phyloP scores from a whole-genome alignment of 306 rosid genomes.

The Crataegus laevigata region DNA sequence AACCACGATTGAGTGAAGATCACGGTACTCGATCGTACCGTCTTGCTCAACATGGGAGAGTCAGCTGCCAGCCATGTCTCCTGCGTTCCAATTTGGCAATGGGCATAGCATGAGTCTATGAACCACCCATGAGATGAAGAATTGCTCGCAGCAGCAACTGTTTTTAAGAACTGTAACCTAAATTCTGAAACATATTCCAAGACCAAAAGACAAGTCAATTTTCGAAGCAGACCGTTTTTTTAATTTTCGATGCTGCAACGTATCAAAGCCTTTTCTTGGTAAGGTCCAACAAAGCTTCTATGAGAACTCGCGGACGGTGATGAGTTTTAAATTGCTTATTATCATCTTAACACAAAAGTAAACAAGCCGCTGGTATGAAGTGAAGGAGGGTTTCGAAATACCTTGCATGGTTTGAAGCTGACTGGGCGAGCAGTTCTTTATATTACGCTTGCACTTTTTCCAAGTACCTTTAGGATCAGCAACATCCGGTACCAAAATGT shows the following conservation, averaged over 20 bases:
- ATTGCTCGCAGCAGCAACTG: constrained; percentile 32
- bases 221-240: too few relatives aligned
- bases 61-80: constrained; percentile 72
- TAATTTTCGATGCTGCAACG: too few relatives aligned
- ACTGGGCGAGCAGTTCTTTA: constrained; percentile 62
- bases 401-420: constrained; percentile 73
- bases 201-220: too few relatives aligned
- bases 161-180: constrained; percentile 58
- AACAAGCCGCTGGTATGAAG: too few relatives aligned
- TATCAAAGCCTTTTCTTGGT: too few relatives aligned
- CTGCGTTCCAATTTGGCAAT: constrained; percentile 90
- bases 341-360: too few relatives aligned
- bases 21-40: constrained; percentile 34
- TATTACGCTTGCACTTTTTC: constrained; percentile 75
- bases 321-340: too few relatives aligned
- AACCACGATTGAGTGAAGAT: too few relatives aligned
- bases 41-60: constrained; percentile 55
- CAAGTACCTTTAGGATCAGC: constrained; percentile 83
- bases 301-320: too few relatives aligned
- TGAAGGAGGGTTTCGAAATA: constrained; percentile 1
- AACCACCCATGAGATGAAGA: constrained; percentile 56
- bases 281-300: too few relatives aligned
- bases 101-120: constrained; percentile 83
- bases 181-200: constrained; percentile 32
- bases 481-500: constrained; percentile 79